phyloP scores from a whole-genome alignment of 352 stramenopile genomes.

The Phytophthora pisi region DNA sequence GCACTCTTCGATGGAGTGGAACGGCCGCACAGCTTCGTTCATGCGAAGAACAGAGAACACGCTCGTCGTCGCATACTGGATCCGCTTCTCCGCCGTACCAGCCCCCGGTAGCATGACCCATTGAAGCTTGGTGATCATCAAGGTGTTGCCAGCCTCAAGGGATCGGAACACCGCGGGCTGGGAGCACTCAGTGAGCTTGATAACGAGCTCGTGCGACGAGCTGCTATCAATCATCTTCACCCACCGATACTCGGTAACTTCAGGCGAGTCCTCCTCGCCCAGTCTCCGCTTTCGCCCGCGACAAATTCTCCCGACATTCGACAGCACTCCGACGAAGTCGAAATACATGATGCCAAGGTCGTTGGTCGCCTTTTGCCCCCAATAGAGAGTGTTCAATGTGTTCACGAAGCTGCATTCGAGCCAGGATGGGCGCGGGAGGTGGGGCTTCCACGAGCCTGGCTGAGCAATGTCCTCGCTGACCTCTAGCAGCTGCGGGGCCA shows the following conservation, averaged over 20 bases:
- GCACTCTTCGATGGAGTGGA: constrained; percentile 47
- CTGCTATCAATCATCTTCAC: constrained; percentile 68
- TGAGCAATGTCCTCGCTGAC: constrained; percentile 3
- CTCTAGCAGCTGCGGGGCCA: constrained; percentile 33
- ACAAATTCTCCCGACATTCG: constrained; percentile 53
- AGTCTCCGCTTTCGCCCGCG: constrained; percentile 37
- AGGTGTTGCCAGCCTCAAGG: constrained; percentile 51
- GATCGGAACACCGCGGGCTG: constrained; percentile 50
- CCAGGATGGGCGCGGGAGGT: constrained; percentile 38
- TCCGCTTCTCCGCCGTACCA: constrained; percentile 1
- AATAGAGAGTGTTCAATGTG: constrained; percentile 39
- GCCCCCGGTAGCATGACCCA: constrained; percentile 35
- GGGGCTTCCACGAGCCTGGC: constrained; percentile 1
- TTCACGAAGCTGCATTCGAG: constrained; percentile 53
- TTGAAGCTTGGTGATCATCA: constrained; percentile 67
- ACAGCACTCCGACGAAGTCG: constrained; percentile 70
- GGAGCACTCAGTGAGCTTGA: constrained; percentile 50
- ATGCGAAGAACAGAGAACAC: constrained; percentile 45
- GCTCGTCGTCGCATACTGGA: constrained; percentile 56
- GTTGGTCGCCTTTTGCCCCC: constrained; percentile 14
- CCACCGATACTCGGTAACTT: constrained; percentile 52
- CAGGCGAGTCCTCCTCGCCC: not conserved
- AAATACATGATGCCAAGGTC: constrained; percentile 46
- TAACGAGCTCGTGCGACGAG: constrained; percentile 51
- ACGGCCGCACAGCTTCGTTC: constrained; percentile 42